Conservation (phyloP, 164 flowering plant genomes). For the Santalum album region DNA sequence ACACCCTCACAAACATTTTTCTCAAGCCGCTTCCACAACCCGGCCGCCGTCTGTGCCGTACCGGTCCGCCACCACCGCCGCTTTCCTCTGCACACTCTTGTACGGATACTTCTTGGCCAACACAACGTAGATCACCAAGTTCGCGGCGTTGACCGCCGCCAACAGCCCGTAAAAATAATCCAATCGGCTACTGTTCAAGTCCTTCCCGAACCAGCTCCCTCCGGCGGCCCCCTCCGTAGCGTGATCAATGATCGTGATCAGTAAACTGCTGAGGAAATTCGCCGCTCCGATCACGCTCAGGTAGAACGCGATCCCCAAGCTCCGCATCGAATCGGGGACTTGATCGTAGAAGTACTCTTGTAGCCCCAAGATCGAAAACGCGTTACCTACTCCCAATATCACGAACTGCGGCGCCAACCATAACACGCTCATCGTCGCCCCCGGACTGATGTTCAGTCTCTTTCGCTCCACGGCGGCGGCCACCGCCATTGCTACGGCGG, state of each 20-base stretch:
- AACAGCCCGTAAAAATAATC: conserved; percentile 17
- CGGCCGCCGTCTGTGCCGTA: neutral
- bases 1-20: too few relatives aligned
- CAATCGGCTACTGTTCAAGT: neutral
- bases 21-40: too few relatives aligned
- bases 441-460: conserved; percentile 15
- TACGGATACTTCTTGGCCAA: conserved; percentile 29
- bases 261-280: neutral
- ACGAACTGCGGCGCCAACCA: neutral
- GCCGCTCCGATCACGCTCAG: neutral
- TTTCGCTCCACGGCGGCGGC: conserved; percentile 53
- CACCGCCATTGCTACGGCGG: conserved; percentile 21
- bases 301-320: neutral
- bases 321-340: neutral
- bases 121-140: conserved; percentile 21
- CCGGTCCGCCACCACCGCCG: conserved; percentile 21
- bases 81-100: conserved; percentile 34
- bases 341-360: neutral
- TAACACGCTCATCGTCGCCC: neutral
- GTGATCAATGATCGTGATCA: neutral
- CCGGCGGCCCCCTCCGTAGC: neutral
- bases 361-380: neutral
- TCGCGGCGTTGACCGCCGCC: conserved; percentile 18
- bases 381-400: neutral
- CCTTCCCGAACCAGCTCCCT: neutral